phyloP scores from a whole-genome alignment of 2,329 filamentous ascomycete species.

The Ceratocystis eucalypticola region DNA sequence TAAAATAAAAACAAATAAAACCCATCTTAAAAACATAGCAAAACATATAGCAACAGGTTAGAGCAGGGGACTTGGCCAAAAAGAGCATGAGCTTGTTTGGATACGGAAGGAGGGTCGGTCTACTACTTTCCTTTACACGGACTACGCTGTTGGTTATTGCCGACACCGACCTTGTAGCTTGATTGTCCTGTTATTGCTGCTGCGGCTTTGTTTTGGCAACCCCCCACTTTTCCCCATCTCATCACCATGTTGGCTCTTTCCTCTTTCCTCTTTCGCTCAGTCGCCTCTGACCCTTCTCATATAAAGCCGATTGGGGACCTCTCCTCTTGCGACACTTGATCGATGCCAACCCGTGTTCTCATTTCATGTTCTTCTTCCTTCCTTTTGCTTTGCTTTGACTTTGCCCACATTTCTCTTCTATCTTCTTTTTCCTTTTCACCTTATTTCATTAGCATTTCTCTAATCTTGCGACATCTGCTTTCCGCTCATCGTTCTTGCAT shows the following conservation, averaged over 20 bases:
- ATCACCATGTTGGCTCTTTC: background rate
- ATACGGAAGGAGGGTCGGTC: background rate
- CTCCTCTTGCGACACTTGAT: background rate
- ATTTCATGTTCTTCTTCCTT: background rate
- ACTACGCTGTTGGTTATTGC: too few relatives aligned
- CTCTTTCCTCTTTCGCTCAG: background rate
- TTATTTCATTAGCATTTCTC: background rate
- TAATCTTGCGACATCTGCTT: background rate
- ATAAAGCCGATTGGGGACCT: background rate
- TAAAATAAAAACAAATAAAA: too few relatives aligned
- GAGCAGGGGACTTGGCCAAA: background rate
- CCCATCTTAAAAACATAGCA: background rate
- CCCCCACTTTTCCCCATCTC: background rate
- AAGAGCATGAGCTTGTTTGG: background rate
- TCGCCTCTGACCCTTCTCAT: background rate
- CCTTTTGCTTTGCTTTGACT: background rate
- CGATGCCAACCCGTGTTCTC: background rate
- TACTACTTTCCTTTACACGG: background rate
- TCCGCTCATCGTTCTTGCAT: background rate
- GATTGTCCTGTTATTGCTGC: background rate
- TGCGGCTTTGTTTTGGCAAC: background rate
- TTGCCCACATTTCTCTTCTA: background rate
- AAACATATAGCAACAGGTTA: background rate
- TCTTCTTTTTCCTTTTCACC: background rate
- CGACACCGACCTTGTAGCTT: background rate